Conservation (phyloP, 2,329 filamentous ascomycete genomes). For the Sclerotinia glacialis region DNA sequence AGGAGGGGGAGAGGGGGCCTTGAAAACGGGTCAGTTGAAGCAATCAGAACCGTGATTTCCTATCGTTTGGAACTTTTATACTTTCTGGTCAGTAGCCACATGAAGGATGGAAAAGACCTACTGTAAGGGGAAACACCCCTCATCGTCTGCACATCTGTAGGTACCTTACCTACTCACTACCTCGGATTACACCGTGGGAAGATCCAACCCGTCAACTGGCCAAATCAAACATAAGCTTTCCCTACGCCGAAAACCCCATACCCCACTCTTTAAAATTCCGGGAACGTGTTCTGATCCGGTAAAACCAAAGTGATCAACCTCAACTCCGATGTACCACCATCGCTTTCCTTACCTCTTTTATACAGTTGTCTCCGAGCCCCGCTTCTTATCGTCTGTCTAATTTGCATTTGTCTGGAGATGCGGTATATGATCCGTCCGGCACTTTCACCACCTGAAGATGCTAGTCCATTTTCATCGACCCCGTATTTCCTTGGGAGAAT, state of each 20-base stretch:
- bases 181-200: neutral
- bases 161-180: neutral
- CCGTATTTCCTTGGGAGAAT: neutral
- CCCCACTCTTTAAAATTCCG: neutral
- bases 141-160: too few relatives aligned
- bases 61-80: too few relatives aligned
- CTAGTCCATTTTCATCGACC: neutral
- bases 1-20: too few relatives aligned
- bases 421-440: neutral
- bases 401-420: too few relatives aligned
- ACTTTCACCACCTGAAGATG: neutral
- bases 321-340: conserved; percentile 1
- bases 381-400: neutral
- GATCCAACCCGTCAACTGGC: neutral
- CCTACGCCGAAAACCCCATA: neutral
- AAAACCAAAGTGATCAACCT: neutral
- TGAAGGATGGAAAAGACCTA: too few relatives aligned
- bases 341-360: conserved; percentile 6
- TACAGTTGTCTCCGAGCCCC: neutral
- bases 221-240: neutral
- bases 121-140: too few relatives aligned
- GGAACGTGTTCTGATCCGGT: neutral
- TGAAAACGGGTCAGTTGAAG: too few relatives aligned
- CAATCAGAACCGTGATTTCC: too few relatives aligned
- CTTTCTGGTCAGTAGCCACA: too few relatives aligned